Percentiles rank a stretch among this genome's conserved stretches.
Conservation (phyloP, 768 basidiomycete genomes). For the Lentinula aciculospora region DNA sequence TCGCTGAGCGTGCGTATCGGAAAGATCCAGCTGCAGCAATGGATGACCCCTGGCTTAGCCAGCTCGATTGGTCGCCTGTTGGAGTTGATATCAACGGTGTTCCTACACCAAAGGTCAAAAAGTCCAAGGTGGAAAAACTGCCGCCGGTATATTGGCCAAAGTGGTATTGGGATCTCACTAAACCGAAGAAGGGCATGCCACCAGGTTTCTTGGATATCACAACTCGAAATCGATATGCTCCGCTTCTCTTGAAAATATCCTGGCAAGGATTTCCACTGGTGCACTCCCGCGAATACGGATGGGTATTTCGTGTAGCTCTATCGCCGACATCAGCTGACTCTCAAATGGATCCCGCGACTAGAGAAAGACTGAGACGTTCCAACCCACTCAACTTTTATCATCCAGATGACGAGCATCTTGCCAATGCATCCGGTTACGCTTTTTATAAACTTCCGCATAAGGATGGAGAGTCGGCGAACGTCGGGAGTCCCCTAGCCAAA, state of each 20-base stretch:
- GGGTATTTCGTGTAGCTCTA: slow-evolving; percentile 78
- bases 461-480: slow-evolving; percentile 90
- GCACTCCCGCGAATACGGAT: slow-evolving; percentile 82
- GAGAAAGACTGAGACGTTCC: slow-evolving; percentile 27
- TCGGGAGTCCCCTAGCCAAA: slow-evolving; percentile 89
- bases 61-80: slow-evolving; percentile 62
- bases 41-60: slow-evolving; percentile 51
- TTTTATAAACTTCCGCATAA: slow-evolving; percentile 97
- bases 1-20: slow-evolving; percentile 32
- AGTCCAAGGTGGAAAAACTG: slow-evolving; percentile 31
- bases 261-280: slow-evolving; percentile 88
- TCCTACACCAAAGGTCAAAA: slow-evolving; percentile 23
- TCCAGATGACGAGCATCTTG: slow-evolving; percentile 52
- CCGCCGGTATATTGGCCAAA: slow-evolving; percentile 78
- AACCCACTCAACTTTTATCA: slow-evolving; percentile 54
- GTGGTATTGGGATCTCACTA: slow-evolving; percentile 93
- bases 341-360: neutral
- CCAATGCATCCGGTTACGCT: slow-evolving; percentile 46
- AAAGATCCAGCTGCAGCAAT: slow-evolving; percentile 15
- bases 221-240: slow-evolving; percentile 74
- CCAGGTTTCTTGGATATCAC: slow-evolving; percentile 83
- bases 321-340: neutral
- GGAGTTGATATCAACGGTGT: neutral
- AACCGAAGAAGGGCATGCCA: slow-evolving; percentile 58
- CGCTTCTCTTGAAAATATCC: slow-evolving; percentile 77